These are phyloP conservation scores for Malassezia equina DNA, from an alignment of 1,284 basidiomycete genomes.

Conservation along the genomic window DNA sequence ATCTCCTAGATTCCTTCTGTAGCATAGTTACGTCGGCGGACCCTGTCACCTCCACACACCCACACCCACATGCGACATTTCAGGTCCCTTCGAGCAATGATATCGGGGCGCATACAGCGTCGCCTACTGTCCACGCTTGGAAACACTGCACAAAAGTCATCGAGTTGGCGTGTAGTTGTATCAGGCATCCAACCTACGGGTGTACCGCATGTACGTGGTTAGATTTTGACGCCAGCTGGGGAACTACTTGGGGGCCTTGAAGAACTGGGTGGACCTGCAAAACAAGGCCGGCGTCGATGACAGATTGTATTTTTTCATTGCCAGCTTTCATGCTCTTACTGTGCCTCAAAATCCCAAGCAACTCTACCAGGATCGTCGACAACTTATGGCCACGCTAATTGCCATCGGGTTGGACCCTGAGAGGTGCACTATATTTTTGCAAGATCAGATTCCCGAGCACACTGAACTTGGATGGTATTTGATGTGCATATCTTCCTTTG, in stretches of 20 bases:
- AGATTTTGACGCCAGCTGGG: constrained; percentile 61
- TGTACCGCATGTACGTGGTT: constrained; percentile 57
- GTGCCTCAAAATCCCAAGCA: constrained; percentile 28
- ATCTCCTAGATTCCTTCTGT: neutral
- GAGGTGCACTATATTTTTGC: constrained; percentile 69
- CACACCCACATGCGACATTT: neutral
- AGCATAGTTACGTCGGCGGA: constrained; percentile 4
- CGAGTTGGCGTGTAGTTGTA: constrained; percentile 52
- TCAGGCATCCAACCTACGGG: constrained; percentile 78
- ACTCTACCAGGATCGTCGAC: constrained; percentile 51
- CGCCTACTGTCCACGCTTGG: neutral
- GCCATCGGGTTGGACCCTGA: constrained; percentile 75
- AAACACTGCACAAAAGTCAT: neutral
- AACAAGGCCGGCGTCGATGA: constrained; percentile 55
- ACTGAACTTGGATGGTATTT: constrained; percentile 84
- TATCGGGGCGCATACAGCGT: neutral
- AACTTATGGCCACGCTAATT: constrained; percentile 72
- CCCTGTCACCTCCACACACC: neutral
- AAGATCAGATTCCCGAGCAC: constrained; percentile 79
- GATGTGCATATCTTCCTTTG: constrained; percentile 71
- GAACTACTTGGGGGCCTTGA: constrained; percentile 80
- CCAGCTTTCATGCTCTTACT: constrained; percentile 56
- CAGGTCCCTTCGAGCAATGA: neutral
- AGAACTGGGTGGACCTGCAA: constrained; percentile 77
- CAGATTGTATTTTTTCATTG: constrained; percentile 63